Conservation (phyloP, 495 filamentous ascomycete species). For the Aspergillus conjunctus region DNA sequence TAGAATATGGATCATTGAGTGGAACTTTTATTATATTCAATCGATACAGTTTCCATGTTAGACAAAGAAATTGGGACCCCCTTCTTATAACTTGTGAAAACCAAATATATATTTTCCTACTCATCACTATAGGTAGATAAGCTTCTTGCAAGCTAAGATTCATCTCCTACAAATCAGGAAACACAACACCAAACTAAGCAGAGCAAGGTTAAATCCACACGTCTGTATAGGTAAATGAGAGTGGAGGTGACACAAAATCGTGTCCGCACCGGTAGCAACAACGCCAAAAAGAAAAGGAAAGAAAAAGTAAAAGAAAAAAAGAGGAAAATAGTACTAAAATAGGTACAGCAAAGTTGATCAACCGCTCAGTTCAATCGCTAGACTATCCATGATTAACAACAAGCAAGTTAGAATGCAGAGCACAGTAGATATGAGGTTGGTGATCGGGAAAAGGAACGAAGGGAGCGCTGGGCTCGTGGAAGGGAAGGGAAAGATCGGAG, state of each 20-base stretch:
- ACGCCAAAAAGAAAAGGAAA: conserved; percentile 21
- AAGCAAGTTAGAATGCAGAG: conserved; percentile 23
- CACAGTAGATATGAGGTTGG: conserved; percentile 10
- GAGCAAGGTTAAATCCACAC: conserved; percentile 21
- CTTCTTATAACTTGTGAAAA: conserved; percentile 1
- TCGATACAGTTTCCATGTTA: neutral
- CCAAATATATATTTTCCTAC: conserved; percentile 27
- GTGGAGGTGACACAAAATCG: conserved; percentile 24
- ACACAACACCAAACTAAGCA: conserved; percentile 7
- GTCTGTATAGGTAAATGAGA: conserved; percentile 23
- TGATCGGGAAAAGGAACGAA: conserved; percentile 19
- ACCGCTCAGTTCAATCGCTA: conserved; percentile 40
- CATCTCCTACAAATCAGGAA: conserved; percentile 16
- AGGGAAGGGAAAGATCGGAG: conserved; percentile 6
- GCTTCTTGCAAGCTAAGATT: conserved; percentile 3
- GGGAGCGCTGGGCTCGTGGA: conserved; percentile 20
- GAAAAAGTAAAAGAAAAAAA: conserved; percentile 12
- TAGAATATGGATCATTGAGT: too few relatives aligned
- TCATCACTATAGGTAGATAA: conserved; percentile 19
- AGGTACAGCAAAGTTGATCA: conserved; percentile 19
- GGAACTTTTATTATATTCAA: too few relatives aligned
- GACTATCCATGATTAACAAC: conserved; percentile 34
- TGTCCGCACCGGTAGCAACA: conserved; percentile 15
- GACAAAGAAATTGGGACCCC: neutral
- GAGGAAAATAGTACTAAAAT: conserved; percentile 14